Conservation (phyloP, 2,329 filamentous ascomycete species). For the Thelonectria discophora region DNA sequence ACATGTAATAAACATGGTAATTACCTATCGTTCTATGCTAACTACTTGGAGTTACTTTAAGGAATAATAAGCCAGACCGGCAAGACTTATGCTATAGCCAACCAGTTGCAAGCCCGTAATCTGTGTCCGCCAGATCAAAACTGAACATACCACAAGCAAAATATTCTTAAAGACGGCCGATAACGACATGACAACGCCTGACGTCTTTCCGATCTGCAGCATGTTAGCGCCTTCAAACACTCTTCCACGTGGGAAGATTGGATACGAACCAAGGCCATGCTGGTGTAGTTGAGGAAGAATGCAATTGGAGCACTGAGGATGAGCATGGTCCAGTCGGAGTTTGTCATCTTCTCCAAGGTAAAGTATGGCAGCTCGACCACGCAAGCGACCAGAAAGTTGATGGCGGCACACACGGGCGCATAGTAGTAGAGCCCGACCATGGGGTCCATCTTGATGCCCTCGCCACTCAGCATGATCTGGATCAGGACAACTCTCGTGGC, state of each 20-base stretch:
- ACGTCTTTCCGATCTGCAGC: not conserved
- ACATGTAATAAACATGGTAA: no score
- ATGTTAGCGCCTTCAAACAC: not conserved
- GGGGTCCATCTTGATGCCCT: slow-evolving; percentile 85
- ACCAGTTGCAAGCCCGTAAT: not conserved
- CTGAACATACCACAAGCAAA: not conserved
- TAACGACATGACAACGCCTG: not conserved
- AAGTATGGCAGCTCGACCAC: slow-evolving; percentile 72
- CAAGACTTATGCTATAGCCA: not conserved
- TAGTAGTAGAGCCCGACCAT: slow-evolving; percentile 89
- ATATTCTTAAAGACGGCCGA: not conserved
- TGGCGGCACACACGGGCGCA: slow-evolving; percentile 80
- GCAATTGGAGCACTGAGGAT: slow-evolving; percentile 76
- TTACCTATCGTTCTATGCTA: no score
- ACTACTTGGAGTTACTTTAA: not conserved
- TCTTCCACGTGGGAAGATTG: not conserved
- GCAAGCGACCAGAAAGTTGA: slow-evolving; percentile 76
- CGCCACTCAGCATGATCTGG: slow-evolving; percentile 76
- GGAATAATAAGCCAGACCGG: not conserved
- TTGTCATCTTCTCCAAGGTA: slow-evolving; percentile 69
- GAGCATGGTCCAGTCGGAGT: slow-evolving; percentile 69
- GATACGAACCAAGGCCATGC: slow-evolving; percentile 74
- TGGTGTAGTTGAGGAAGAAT: slow-evolving; percentile 80
- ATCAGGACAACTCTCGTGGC: slow-evolving; percentile 83
- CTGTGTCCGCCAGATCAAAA: not conserved